Evolutionary conservation across 2,329 filamentous ascomycete genomes (phyloP), one percentile per base, ranked within the genome.

Genomic region (Achaetomium macrosporum): DNA sequence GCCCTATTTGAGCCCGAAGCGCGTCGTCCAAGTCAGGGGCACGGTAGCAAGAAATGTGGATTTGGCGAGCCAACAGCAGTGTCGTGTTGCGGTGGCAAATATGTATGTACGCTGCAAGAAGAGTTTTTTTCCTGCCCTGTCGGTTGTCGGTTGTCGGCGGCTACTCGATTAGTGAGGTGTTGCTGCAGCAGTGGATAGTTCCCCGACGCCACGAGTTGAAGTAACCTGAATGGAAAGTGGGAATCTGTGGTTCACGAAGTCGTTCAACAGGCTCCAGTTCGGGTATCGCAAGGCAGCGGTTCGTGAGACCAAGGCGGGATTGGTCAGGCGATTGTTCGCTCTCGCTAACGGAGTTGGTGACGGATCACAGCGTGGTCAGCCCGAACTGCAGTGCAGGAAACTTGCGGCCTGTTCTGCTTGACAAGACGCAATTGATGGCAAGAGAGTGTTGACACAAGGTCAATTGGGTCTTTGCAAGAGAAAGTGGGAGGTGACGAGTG

Each of bases 11-110:
- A 49, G 45, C 20, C 20, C 16, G 30, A n/a, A 12, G 11, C n/a
- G 36, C 15, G 31, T 19, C 20, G 29, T 17, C 17, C 39, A 33
- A 37, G 35, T 36, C 30, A 48, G 17, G 40, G 40, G 36, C 25
- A 4, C 25, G 20, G n/a, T 12, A 36, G 43, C 19, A 25, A 30
- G 16, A 48, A 56, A 55, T 42, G 42, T 42, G 30, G 44, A 48
- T 37, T 42, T 53, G 51, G 42, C 48, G 45, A 48, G 36, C 36
- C 40, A 50, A 46, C 37, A 54, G 41, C 16, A 48, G 31, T 8
- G 29, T 42, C 43, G 49, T 54, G 56, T 57, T 44, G 51, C 43
- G 58, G 61, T 62, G 61, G 61, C 61, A 51, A 63, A 63, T 61
- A 57, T 58, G 55, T 58, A 54, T 58, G 55, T 58, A 54, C 16